phyloP scores from a whole-genome alignment of 106 monocot genomes.

The Phalaenopsis equestris region DNA sequence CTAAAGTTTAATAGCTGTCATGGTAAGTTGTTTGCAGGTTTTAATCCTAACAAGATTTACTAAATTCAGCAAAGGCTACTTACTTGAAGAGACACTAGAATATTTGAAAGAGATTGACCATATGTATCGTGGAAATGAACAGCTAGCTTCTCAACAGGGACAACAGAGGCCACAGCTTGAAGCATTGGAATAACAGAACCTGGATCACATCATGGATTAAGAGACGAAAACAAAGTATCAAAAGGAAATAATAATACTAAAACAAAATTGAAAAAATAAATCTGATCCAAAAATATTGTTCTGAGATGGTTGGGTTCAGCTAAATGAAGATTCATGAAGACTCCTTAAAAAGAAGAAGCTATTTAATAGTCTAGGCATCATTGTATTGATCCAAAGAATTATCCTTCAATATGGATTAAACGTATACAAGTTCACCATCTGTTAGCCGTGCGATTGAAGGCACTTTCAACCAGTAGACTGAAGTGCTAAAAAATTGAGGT shows the following conservation, averaged over 20 bases:
- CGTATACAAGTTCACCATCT: no score
- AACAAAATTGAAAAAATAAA: background rate
- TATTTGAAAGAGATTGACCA: constrained; percentile 62
- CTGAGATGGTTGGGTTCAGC: background rate
- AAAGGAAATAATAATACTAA: background rate
- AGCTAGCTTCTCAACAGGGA: constrained; percentile 57
- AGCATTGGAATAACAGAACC: constrained; percentile 66
- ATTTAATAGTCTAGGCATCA: background rate
- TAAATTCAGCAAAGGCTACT: background rate
- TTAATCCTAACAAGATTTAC: no score
- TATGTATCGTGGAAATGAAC: constrained; percentile 82
- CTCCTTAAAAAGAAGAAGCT: background rate
- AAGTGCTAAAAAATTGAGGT: no score
- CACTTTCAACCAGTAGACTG: no score
- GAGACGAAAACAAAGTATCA: background rate
- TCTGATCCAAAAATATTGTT: background rate
- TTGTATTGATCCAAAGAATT: background rate
- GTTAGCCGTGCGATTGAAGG: no score
- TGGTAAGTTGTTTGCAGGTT: no score
- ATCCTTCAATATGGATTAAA: background rate
- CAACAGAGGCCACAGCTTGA: constrained; percentile 50
- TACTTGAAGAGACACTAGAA: constrained; percentile 57
- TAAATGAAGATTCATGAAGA: background rate
- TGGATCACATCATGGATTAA: constrained; percentile 3
- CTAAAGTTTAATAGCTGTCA: no score